Percentiles rank a stretch among this genome's conserved stretches.
Conservation (phyloP, 2,329 filamentous ascomycete genomes). For the Fusarium anthophilum region DNA sequence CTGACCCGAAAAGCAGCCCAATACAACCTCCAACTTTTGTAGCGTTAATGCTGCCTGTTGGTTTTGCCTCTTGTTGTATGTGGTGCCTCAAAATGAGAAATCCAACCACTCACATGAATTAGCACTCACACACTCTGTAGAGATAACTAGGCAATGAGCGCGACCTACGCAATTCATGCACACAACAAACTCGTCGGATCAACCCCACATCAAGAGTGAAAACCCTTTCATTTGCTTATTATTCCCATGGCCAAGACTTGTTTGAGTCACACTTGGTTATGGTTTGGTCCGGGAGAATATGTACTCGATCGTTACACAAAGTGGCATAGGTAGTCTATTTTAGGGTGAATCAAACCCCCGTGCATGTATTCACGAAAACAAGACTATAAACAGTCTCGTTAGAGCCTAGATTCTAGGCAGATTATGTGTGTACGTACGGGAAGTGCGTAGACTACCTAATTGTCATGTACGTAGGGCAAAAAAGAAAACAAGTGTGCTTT, state of each 20-base stretch:
- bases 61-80: background rate
- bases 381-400: background rate
- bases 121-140: background rate
- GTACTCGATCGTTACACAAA: conserved; percentile 2
- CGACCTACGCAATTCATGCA: conserved; percentile 3
- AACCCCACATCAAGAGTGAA: background rate
- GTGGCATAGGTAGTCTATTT: background rate
- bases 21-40: background rate
- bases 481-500: background rate
- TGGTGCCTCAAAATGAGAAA: background rate
- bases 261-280: conserved; percentile 2
- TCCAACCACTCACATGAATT: background rate
- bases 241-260: background rate
- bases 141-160: conserved; percentile 17
- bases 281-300: background rate
- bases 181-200: background rate
- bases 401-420: background rate
- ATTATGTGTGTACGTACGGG: background rate
- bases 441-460: background rate
- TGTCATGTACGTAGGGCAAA: background rate
- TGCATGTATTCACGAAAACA: conserved; percentile 14
- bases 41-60: conserved; percentile 17
- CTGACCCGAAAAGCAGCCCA: background rate
- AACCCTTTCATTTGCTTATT: background rate
- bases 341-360: background rate